Conservation (phyloP, 768 basidiomycete species). For the Mrakia hoshinonis region DNA sequence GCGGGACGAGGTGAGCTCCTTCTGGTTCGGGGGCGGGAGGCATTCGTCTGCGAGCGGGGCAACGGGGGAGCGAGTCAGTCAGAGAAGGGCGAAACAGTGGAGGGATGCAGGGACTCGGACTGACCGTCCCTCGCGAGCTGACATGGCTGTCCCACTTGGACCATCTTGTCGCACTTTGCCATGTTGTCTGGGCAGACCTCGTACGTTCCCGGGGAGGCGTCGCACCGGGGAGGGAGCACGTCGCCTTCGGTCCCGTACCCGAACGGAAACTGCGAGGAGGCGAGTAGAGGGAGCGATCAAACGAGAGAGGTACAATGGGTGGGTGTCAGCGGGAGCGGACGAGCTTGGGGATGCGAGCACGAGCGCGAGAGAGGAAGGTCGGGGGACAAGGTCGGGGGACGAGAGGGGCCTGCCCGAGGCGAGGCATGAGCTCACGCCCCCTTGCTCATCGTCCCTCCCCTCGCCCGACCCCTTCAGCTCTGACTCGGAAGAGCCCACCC, state of each 20-base stretch:
- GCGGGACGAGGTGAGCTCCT: slow-evolving; percentile 48
- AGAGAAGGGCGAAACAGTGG: not conserved
- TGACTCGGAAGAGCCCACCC: too few relatives aligned
- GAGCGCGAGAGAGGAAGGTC: not conserved
- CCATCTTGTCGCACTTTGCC: slow-evolving; percentile 14
- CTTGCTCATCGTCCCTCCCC: not conserved
- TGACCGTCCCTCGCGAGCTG: slow-evolving; percentile 28
- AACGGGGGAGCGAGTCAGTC: too few relatives aligned
- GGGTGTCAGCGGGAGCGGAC: not conserved
- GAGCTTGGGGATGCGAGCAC: not conserved
- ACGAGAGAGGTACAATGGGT: not conserved
- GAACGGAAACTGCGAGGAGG: slow-evolving; percentile 14
- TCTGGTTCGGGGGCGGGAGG: slow-evolving; percentile 56
- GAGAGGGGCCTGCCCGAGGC: not conserved
- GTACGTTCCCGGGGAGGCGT: too few relatives aligned
- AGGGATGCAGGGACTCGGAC: not conserved
- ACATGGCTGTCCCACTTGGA: slow-evolving; percentile 12
- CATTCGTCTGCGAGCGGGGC: slow-evolving; percentile 57
- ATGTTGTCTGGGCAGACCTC: slow-evolving; percentile 27
- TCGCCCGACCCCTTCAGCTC: not conserved
- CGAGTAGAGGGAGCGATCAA: not conserved
- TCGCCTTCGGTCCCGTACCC: slow-evolving; percentile 17
- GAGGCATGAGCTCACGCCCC: too few relatives aligned
- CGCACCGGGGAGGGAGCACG: slow-evolving; percentile 12
- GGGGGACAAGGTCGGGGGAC: not conserved